phyloP scores from a whole-genome alignment of 2,329 filamentous ascomycete genomes.

The Neopestalotiopsis clavispora region DNA sequence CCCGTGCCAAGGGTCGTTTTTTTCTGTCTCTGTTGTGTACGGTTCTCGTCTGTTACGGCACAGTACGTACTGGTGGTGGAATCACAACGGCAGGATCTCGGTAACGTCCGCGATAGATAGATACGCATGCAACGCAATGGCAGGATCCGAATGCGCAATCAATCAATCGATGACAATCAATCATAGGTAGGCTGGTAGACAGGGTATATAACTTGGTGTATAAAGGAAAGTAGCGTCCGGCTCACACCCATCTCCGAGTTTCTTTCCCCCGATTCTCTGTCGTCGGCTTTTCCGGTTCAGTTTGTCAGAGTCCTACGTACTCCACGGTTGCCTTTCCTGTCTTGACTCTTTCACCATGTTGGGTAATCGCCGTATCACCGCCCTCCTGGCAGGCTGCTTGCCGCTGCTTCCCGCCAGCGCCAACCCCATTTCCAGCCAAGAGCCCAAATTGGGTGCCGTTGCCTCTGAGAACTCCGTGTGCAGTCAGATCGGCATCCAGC shows the following conservation, averaged over 20 bases:
- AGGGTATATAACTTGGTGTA: neutral
- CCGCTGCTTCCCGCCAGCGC: slow-evolving; percentile 1
- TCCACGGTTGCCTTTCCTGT: neutral
- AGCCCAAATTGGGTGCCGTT: slow-evolving; percentile 60
- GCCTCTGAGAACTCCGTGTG: slow-evolving; percentile 74
- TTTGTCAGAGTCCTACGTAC: neutral
- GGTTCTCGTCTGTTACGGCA: too few species aligned
- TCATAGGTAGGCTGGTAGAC: too few species aligned
- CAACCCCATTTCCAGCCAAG: slow-evolving; percentile 5
- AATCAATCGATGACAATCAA: neutral
- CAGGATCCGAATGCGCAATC: neutral
- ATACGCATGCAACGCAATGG: neutral
- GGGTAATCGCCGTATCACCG: neutral
- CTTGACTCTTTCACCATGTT: neutral
- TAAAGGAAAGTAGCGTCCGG: neutral
- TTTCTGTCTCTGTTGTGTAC: neutral
- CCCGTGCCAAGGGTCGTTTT: neutral
- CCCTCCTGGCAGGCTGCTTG: neutral
- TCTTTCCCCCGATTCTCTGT: neutral
- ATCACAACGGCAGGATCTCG: neutral
- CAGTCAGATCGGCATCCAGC: slow-evolving; percentile 69
- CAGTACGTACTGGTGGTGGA: too few species aligned
- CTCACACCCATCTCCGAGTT: neutral
- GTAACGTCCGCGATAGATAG: neutral
- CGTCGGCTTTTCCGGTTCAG: too few species aligned